Evolutionary conservation across 2,329 filamentous ascomycete genomes (phyloP), one percentile per base, ranked within the genome.

Genomic region (Xylariaceae sp.): DNA sequence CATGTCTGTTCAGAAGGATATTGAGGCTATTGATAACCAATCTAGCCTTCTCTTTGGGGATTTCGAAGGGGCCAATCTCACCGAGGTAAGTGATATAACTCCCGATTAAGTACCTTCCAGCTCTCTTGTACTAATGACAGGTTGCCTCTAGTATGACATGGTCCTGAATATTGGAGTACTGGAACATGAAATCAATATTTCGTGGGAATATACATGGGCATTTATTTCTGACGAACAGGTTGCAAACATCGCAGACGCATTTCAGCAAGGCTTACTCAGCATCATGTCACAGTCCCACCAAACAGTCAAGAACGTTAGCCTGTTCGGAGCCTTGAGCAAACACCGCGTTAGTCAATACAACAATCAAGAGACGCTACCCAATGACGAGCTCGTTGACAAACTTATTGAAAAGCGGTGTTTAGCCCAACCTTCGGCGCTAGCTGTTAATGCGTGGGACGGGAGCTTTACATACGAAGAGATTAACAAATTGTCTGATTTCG

Each of bases 401-500:
- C 55, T 58, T 23, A 40, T 58, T n/a, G 46, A 43, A 26, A 47
- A 51, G 7, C 19, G 29, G 11, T 59, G 50, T 14, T 26, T 47
- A 3, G 23, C n/a, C 12, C 58, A 53, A 11, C 53, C 58, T 6
- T 28, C 28, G 2, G 34, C 44, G 1, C 14, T 12, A 11, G 53
- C 58, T 4, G 45, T 60, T 11, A 12, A 60, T 26, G 44, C 37
- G 8, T 57, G 49, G 53, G 58, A 60, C n/a, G 53, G 58, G 1
- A 26, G 4, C 17, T 54, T 60, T n/a, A 57, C 53, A 12, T 60
- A 60, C 23, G 26, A 11, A 11, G 34, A 50, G n/a, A 2, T 60
- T 12, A 33, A 50, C 29, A 36, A 24, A 4, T 8, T 53, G n/a
- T 50, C 58, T 12, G 31, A 31, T 11, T 1, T 17, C 1, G 14